These are phyloP conservation scores for Pulicaria dysenterica DNA, from an alignment of 129 eudicot species.

Conservation along the genomic window DNA sequence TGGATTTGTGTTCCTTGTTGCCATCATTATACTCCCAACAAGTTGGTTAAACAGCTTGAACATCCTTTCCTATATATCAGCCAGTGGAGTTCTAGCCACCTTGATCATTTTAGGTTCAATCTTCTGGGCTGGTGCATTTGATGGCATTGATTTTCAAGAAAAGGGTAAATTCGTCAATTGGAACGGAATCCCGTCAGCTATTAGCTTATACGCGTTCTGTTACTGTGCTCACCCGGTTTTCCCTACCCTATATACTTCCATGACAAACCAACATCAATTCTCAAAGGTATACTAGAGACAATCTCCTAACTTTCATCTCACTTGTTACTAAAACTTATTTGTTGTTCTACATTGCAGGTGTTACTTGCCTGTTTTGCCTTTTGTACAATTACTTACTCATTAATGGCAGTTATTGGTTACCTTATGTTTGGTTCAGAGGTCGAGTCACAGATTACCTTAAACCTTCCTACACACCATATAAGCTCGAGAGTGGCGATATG, in stretches of 20 bases:
- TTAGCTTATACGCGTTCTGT: constrained; percentile 85
- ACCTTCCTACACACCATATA: constrained; percentile 60
- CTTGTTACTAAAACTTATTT: not conserved
- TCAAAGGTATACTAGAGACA: constrained; percentile 54
- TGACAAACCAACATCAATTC: constrained; percentile 66
- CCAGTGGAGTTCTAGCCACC: constrained; percentile 79
- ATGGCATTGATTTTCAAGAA: constrained; percentile 72
- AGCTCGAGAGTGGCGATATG: constrained; percentile 76
- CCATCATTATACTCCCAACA: constrained; percentile 65
- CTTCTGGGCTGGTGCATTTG: constrained; percentile 74
- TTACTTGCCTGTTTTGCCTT: constrained; percentile 66
- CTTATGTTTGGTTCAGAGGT: constrained; percentile 76
- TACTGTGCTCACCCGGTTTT: constrained; percentile 95
- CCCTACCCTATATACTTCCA: constrained; percentile 81
- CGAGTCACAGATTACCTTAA: constrained; percentile 68
- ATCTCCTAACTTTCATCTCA: not conserved
- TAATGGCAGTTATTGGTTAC: constrained; percentile 81
- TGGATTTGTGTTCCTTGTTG: constrained; percentile 59
- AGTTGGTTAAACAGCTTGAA: constrained; percentile 66
- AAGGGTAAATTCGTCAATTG: constrained; percentile 51
- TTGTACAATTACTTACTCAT: constrained; percentile 60
- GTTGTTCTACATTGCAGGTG: constrained; percentile 55
- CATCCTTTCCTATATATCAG: constrained; percentile 75
- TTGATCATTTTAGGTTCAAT: constrained; percentile 60
- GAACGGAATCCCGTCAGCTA: constrained; percentile 66